Base-by-base conservation (phyloP, 148 eudicot genomes). In the Simmondsia chinensis region DNA sequence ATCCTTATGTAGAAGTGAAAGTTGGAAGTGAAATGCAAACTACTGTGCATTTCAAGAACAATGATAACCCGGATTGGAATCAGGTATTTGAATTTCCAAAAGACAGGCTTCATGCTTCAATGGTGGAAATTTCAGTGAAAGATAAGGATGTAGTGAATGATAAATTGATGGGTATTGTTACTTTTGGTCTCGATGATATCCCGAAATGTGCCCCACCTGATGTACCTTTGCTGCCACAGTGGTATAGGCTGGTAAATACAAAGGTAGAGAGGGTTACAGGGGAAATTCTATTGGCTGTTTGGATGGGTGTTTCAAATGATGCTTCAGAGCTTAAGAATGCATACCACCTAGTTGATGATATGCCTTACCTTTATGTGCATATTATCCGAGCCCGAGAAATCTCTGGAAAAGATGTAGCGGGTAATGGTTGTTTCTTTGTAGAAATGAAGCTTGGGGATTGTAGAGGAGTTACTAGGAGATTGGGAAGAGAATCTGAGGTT, bases 131-230 rank as follows among this genome's bases (percentile, higher is more conserved):
- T 15, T 43, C 39, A 26, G 70, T 79, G 34, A 76, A 65, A 54
- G 78, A 76, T 60, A 76, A 53, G 54, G 88, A 73, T 44, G 12
- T 61, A 41, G 58, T 76, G 35, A 80, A 71, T 61, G 88, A 80
- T 69, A 80, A 80, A 45, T 73, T 60, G 23, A 46, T 76, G 3
- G 88, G 88, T 19, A 60, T 64, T 23, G 68, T 67, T 26, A 4
- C 58, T 4, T 73, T 80, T 43, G 88, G 76, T 50, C 58, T 80
- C 32, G 61, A 66, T 56, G 88, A 80, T 66, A 52, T 80, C 26
- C 87, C 87, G 0, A 80, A 68, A 32, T 46, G 87, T 43, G 82
- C 76, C 37, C 87, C 83, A 4, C 88, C 88, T 0, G 88, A 80
- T 45, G 76, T 83, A 50, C 88, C 88, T 18, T 38, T 80, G 57